These are phyloP conservation scores for Vitis amurensis DNA, from an alignment of 164 flowering plant genomes.

Conservation along the genomic window DNA sequence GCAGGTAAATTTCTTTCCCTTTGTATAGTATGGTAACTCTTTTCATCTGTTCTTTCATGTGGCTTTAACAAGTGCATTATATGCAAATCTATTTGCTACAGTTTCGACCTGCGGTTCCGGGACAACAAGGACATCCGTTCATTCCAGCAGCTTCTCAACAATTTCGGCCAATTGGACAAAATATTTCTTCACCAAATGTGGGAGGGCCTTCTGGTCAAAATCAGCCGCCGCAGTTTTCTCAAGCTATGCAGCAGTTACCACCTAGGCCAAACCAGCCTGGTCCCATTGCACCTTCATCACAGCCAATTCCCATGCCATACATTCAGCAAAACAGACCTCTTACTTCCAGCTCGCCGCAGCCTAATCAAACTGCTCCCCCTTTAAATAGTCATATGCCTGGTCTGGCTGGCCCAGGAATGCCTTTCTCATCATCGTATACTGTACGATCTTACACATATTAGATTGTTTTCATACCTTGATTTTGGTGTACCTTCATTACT, in stretches of 20 bases:
- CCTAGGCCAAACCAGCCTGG: slow-evolving; percentile 63
- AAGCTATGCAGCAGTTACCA: slow-evolving; percentile 69
- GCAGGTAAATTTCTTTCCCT: slow-evolving; percentile 43
- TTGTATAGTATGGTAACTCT: background rate
- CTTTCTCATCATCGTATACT: slow-evolving; percentile 64
- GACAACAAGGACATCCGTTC: slow-evolving; percentile 63
- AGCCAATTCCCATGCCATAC: slow-evolving; percentile 53
- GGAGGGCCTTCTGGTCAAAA: slow-evolving; percentile 52
- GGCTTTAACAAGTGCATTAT: slow-evolving; percentile 1
- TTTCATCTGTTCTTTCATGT: background rate
- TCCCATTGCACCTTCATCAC: slow-evolving; percentile 53
- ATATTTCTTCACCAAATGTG: slow-evolving; percentile 37
- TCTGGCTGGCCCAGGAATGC: slow-evolving; percentile 54
- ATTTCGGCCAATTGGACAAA: slow-evolving; percentile 62
- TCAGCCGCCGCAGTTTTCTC: slow-evolving; percentile 69
- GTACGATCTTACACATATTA: slow-evolving; percentile 39
- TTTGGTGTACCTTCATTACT: background rate
- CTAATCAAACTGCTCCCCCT: slow-evolving; percentile 48
- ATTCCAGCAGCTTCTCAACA: slow-evolving; percentile 54
- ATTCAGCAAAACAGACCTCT: slow-evolving; percentile 52
- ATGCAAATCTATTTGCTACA: slow-evolving; percentile 24
- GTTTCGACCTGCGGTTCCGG: slow-evolving; percentile 71
- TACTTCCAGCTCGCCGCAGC: slow-evolving; percentile 44
- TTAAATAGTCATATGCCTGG: slow-evolving; percentile 43
- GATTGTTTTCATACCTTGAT: background rate